Base-by-base conservation (phyloP, 352 stramenopile species). In the Phytophthora constricta region DNA sequence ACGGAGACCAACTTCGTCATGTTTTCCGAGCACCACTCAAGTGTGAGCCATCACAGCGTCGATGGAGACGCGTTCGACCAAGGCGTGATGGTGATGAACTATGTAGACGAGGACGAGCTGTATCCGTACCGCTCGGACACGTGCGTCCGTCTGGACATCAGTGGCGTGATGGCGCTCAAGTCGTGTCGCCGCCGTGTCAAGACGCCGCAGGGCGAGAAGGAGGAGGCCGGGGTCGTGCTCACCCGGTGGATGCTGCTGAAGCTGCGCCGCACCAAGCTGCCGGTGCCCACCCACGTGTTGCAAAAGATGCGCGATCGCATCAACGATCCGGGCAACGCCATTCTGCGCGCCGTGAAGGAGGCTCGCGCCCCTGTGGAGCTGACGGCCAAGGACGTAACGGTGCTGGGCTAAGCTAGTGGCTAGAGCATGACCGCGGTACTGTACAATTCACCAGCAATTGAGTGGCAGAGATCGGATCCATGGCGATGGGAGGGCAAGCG, bases 1-100 rank as follows among this genome's bases (percentile, higher is more conserved):
- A 76, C 74, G 1, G 75, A 83, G 62, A 69, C 69, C 27, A 80
- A 83, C 33, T 76, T 76, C 46, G 72, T 80, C 62, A 62, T 83
- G 62, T 80, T 83, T 41, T 66, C 68, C 5, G 57, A 82, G 11
- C 42, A 67, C 42, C 48, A 27, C 2, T 42, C 61, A 45, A 20
- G 20, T 16, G 33, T 51, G 4, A 62, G 42, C 10, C 53, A 17
- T 10, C 43, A 52, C 22, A 19, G 54, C 19, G 19, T 64, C 10
- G 48, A 48, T 11, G 62, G 47, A 45, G 55, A 60, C 17, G 17
- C 62, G 13, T 41, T 31, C 16, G 66, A 79, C 23, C 51, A 72
- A 42, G 63, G 76, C 2, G 34, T 81, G 17, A 61, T 84, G 51
- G 65, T 74, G 7, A 46, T 77, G n/a, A 76, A 80, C 22, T 73